Evolutionary conservation across 2,329 filamentous ascomycete genomes (phyloP), one percentile per base, ranked within the genome.

Genomic region (Aureobasidium namibiae): DNA sequence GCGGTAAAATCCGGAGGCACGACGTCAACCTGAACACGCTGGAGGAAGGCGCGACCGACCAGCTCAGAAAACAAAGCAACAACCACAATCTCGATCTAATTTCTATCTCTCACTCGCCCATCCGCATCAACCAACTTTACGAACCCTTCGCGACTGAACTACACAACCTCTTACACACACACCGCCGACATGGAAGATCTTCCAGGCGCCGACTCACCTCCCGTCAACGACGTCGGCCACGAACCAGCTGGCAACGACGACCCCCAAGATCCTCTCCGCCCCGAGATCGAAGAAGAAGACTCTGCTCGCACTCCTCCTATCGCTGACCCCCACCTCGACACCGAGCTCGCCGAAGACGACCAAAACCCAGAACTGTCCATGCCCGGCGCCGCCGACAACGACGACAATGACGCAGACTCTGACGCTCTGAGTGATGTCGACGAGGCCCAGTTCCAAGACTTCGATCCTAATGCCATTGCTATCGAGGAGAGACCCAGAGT

Each of bases 381-480:
- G 57, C 56, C 56, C 31, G 62, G 70, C 50, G 68, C 72, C 59
- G 68, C 67, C 34, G 71, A 73, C 41, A 75, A 73, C 29, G 74
- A 72, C 33, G 69, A 80, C 34, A 82, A 80, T 18, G 82, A 85
- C 66, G 78, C 81, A 58, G 84, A 86, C 64, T 86, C 83, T 3
- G 71, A 72, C 24, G 78, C 79, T 10, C 75, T 87, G 31, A 85
- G 83, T 16, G 84, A 86, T 67, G 76, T 86, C 56, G 82, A 86
- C 65, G 84, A 86, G 67, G 80, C 80, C 41, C 81, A 86, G 67
- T 85, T 86, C 64, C 82, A 84, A 62, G 79, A 86, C 66, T 86
- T 86, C 66, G 81, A 87, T 65, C 79, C 81, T 0, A 77, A 77
- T 60, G 80, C 82, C 56, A 78, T 86, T 41, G 79, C 81, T 59